phyloP scores from a whole-genome alignment of 768 basidiomycete genomes.

The Psilocybe sp. region DNA sequence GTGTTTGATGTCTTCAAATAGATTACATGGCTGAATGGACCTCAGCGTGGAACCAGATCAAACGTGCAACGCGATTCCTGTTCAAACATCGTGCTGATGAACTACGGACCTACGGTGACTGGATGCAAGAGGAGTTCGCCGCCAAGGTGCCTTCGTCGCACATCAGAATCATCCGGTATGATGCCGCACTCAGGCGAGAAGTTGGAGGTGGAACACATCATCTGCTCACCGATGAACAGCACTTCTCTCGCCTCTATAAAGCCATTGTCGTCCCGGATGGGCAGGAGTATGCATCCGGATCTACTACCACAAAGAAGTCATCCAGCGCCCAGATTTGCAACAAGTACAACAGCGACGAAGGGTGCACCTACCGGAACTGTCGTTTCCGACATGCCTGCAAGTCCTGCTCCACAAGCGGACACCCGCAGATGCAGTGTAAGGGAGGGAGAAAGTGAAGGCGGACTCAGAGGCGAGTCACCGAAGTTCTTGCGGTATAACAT shows the following conservation, averaged over 20 bases:
- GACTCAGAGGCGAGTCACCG: neutral
- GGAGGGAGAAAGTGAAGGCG: neutral
- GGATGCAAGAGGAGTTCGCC: slow-evolving; percentile 22
- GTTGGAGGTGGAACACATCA: slow-evolving; percentile 14
- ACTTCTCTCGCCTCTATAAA: neutral
- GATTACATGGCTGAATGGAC: slow-evolving; percentile 25
- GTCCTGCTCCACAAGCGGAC: no score
- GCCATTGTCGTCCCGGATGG: neutral
- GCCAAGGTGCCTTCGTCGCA: slow-evolving; percentile 7
- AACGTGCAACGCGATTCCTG: slow-evolving; percentile 16
- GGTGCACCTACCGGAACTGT: neutral
- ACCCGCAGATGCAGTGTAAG: no score
- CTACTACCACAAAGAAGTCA: neutral
- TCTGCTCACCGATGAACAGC: slow-evolving; percentile 18
- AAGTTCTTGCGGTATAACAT: neutral
- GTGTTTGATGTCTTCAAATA: no score
- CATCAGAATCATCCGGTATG: slow-evolving; percentile 24
- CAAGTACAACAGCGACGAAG: neutral
- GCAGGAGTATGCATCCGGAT: slow-evolving; percentile 11
- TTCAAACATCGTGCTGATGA: slow-evolving; percentile 25
- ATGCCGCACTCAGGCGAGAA: slow-evolving; percentile 24
- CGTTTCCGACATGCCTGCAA: neutral
- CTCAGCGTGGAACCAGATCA: slow-evolving; percentile 15
- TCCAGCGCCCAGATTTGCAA: neutral
- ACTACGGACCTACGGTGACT: slow-evolving; percentile 21